Evolutionary conservation across 495 filamentous ascomycete genomes (phyloP), one percentile per base, ranked within the genome.

Genomic region (Neurospora sp.): DNA sequence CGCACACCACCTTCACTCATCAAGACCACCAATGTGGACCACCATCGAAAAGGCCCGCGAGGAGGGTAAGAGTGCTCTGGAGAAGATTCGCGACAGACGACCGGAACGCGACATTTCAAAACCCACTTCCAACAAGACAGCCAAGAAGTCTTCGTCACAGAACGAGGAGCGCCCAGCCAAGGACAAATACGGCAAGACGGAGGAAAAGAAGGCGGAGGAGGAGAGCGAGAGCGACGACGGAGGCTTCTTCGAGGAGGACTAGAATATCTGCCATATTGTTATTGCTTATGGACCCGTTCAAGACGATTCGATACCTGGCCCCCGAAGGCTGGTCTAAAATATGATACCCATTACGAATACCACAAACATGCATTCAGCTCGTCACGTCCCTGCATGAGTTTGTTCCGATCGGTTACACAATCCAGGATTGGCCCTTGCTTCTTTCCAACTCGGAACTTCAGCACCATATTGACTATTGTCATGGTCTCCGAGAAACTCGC

Each of bases 41-140:
- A 77, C 84, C 12, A 88, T 96, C 61, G 90, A 93, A 80, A 86
- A 88, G 74, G 87, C 88, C 44, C 91, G 91, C 85, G 80, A 87
- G 75, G 85, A 93, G 31, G 89, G 88, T n/a, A 69, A 75, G 44
- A 41, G 40, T 3, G 91, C 87, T 8, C 81, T 94, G 20, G 86
- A 81, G 75, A 77, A 72, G 65, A 70, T 85, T 45, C 78, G 90
- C 68, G 87, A 93, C 72, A 78, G 75, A 69, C 72, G 70, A 53
- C 70, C 76, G 14, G 73, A 75, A 65, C 27, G 53, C 53, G 27
- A 35, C 5, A 0, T 35, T 14, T 65, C 22, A 41, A 45, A 42
- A 44, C 65, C 27, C 9, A 22, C 40, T 16, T 20, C 5, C 35
- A 22, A 40, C 4, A 70, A 71, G 39, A 40, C 39, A 3, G 7